Conservation (phyloP, 805 yeast genomes). For the Zygoascus ofunaensis region DNA sequence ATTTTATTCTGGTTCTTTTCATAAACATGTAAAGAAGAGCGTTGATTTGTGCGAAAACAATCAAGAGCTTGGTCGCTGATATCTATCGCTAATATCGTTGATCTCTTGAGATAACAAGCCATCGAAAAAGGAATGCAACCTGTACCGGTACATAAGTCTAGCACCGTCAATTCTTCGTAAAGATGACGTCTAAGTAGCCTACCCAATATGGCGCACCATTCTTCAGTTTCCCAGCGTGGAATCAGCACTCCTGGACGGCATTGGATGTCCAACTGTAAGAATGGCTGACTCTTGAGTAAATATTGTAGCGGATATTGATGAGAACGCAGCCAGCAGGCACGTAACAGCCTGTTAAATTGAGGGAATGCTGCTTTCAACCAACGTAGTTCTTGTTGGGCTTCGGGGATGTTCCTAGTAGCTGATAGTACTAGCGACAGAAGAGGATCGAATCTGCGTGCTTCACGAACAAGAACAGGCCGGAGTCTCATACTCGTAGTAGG, state of each 20-base stretch:
- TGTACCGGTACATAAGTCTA: conserved; percentile 80
- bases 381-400: conserved; percentile 46
- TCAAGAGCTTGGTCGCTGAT: conserved; percentile 43
- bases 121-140: conserved; percentile 73
- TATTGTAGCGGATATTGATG: conserved; percentile 69
- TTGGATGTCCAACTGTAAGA: conserved; percentile 53
- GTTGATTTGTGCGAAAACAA: conserved; percentile 40
- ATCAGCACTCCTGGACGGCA: conserved; percentile 65
- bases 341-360: conserved; percentile 30
- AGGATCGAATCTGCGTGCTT: conserved; percentile 15
- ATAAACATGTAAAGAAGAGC: conserved; percentile 5
- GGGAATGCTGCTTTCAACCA: conserved; percentile 55
- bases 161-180: not conserved
- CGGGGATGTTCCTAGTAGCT: conserved; percentile 16
- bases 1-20: not conserved
- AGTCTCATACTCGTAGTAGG: conserved; percentile 19
- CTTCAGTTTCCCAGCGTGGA: conserved; percentile 95
- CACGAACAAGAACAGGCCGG: conserved; percentile 8
- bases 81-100: conserved; percentile 44
- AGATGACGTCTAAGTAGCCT: conserved; percentile 9
- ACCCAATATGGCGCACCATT: conserved; percentile 55
- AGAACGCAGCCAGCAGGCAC: conserved; percentile 48
- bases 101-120: conserved; percentile 23
- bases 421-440: conserved; percentile 19
- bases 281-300: conserved; percentile 78